Conservation (phyloP, 2,329 filamentous ascomycete species). For the Cladobotryum protrusum region DNA sequence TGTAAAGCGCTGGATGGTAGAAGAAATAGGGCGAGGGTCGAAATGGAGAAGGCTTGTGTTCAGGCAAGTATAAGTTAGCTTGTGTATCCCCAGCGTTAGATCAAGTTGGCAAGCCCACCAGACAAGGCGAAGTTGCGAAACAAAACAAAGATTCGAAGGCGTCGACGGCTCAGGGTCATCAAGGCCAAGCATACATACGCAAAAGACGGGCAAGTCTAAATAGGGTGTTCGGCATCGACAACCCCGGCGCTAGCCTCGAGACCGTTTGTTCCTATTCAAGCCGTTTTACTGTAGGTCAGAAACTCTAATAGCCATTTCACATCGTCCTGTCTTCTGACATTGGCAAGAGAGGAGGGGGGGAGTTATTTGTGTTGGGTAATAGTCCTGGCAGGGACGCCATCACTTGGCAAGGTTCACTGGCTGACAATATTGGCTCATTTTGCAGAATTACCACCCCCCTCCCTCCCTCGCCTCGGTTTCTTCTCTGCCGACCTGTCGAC, state of each 20-base stretch:
- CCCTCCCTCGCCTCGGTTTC: constrained; percentile 10
- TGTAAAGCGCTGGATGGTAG: constrained; percentile 19
- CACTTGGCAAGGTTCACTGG: constrained; percentile 14
- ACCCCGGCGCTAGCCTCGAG: constrained; percentile 12
- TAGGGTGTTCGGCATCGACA: constrained; percentile 11
- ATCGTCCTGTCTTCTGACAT: not conserved
- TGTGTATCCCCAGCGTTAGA: constrained; percentile 22
- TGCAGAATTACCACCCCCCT: constrained; percentile 12
- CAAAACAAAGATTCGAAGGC: not conserved
- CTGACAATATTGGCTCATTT: constrained; percentile 11
- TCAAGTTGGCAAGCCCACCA: constrained; percentile 14
- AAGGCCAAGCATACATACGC: constrained; percentile 7
- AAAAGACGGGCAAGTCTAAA: constrained; percentile 6
- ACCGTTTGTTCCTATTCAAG: constrained; percentile 1
- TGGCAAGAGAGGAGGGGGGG: not conserved
- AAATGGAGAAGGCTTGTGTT: constrained; percentile 18
- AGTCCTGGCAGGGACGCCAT: not conserved
- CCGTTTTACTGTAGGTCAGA: constrained; percentile 8
- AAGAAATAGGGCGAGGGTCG: constrained; percentile 19
- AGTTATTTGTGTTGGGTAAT: not conserved
- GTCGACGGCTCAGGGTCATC: not conserved
- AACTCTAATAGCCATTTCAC: not conserved
- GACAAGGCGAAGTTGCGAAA: not conserved
- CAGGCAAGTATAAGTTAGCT: constrained; percentile 36
- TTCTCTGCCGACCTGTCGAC: constrained; percentile 15